Conservation (phyloP, 768 basidiomycete genomes). For the Leucosporidium creatinivorum region DNA sequence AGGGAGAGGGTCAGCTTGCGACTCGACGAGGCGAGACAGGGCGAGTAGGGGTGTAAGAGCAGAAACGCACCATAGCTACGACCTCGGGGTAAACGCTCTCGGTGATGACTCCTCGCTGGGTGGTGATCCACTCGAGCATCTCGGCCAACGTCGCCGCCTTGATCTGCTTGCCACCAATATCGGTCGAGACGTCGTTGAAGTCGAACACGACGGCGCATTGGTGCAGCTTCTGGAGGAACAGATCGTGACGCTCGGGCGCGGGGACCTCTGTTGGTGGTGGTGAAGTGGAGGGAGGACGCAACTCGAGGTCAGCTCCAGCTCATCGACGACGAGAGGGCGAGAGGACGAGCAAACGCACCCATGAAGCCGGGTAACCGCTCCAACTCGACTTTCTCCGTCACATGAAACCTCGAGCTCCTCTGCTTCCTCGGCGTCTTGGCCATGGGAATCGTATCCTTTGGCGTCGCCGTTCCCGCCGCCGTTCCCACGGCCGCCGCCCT, state of each 20-base stretch:
- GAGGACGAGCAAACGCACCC: constrained; percentile 49
- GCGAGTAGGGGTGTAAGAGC: constrained; percentile 15
- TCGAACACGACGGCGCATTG: constrained; percentile 97
- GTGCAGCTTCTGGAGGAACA: constrained; percentile 89
- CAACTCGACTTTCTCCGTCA: constrained; percentile 92
- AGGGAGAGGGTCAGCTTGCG: background rate
- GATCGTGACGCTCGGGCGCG: constrained; percentile 72
- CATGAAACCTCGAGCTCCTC: constrained; percentile 90
- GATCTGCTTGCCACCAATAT: constrained; percentile 95
- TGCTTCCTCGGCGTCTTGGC: constrained; percentile 97
- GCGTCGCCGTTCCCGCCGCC: constrained; percentile 37
- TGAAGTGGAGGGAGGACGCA: constrained; percentile 26
- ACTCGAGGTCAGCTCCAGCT: background rate
- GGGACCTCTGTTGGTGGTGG: constrained; percentile 62
- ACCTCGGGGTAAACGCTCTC: constrained; percentile 98
- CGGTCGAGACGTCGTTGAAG: constrained; percentile 94
- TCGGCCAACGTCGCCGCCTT: constrained; percentile 96
- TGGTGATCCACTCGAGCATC: constrained; percentile 98
- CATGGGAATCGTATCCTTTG: constrained; percentile 93
- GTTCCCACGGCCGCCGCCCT: constrained; percentile 3
- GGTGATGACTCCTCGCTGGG: constrained; percentile 89
- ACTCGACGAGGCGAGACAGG: background rate
- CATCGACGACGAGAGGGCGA: background rate
- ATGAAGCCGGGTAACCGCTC: constrained; percentile 85
- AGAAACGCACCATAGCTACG: constrained; percentile 75